phyloP scores from a whole-genome alignment of 352 stramenopile species.

The Globisporangium nodosum region DNA sequence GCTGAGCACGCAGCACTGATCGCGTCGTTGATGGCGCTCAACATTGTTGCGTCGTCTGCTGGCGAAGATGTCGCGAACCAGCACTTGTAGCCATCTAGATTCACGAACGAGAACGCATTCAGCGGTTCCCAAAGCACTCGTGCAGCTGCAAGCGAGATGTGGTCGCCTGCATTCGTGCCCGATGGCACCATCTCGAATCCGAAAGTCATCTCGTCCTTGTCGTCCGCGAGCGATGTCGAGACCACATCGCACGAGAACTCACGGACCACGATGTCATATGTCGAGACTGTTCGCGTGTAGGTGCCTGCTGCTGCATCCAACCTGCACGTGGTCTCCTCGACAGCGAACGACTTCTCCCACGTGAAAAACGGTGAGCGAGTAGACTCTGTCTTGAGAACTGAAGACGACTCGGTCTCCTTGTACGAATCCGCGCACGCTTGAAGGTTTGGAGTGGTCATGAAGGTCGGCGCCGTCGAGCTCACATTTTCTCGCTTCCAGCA shows the following conservation, averaged over 20 bases:
- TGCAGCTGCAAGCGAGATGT: slow-evolving; percentile 31
- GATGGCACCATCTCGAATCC: slow-evolving; percentile 44
- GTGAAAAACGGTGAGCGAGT: slow-evolving; percentile 37
- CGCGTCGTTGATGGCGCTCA: slow-evolving; percentile 29
- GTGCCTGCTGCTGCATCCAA: slow-evolving; percentile 13
- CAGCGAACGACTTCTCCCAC: slow-evolving; percentile 25
- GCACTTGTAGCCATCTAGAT: slow-evolving; percentile 31
- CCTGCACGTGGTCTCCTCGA: slow-evolving; percentile 26
- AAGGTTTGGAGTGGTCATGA: slow-evolving; percentile 9
- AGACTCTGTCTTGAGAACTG: slow-evolving; percentile 9
- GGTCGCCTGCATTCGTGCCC: slow-evolving; percentile 5
- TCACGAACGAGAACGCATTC: slow-evolving; percentile 43
- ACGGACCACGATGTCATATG: slow-evolving; percentile 21
- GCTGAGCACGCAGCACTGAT: slow-evolving; percentile 17
- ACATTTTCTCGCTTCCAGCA: slow-evolving; percentile 33
- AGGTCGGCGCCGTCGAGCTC: slow-evolving; percentile 11
- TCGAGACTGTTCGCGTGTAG: slow-evolving; percentile 27
- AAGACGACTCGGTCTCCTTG: slow-evolving; percentile 25
- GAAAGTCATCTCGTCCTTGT: slow-evolving; percentile 29
- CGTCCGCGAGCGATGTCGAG: slow-evolving; percentile 40
- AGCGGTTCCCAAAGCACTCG: slow-evolving; percentile 35
- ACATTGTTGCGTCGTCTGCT: slow-evolving; percentile 9
- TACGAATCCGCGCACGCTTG: slow-evolving; percentile 18
- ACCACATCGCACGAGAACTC: slow-evolving; percentile 42
- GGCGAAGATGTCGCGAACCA: slow-evolving; percentile 29